Conservation (phyloP, 139 green algal genomes). For the Mesotaenium endlicherianum region DNA sequence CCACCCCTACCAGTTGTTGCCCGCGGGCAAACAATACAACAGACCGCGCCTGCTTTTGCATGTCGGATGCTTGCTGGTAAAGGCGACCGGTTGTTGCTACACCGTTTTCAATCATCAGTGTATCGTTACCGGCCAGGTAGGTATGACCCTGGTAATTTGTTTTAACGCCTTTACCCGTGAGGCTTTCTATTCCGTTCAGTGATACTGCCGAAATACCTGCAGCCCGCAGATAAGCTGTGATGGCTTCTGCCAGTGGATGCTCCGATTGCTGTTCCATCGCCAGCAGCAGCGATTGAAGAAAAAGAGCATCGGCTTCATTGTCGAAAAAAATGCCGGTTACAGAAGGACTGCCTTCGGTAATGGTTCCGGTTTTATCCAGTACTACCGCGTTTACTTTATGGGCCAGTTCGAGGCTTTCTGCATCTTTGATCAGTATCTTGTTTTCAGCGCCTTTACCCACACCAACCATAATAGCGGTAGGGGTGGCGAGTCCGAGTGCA, state of each 20-base stretch:
- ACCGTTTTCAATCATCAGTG: neutral
- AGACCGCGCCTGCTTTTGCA: neutral
- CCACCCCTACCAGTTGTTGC: neutral
- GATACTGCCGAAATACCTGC: too few species aligned
- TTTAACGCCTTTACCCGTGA: too few species aligned
- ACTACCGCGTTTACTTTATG: constrained; percentile 78
- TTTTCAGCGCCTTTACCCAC: constrained; percentile 69
- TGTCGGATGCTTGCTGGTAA: neutral
- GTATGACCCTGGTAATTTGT: too few species aligned
- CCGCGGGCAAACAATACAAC: neutral
- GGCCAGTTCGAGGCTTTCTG: constrained; percentile 74
- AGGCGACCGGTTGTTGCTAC: neutral
- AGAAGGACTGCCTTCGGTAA: constrained; percentile 76
- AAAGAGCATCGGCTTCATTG: neutral
- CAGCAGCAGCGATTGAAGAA: neutral
- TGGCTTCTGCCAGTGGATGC: too few species aligned
- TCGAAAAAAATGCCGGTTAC: constrained; percentile 45
- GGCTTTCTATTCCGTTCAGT: too few species aligned
- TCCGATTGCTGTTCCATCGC: neutral
- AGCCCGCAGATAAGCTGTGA: too few species aligned
- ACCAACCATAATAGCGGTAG: constrained; percentile 88
- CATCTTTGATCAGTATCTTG: constrained; percentile 83
- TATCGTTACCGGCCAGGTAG: too few species aligned
- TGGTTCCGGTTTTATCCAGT: constrained; percentile 94
- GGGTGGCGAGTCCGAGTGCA: constrained; percentile 86